Conservation (phyloP, 345 rosid genomes). For the Jatropha curcas region DNA sequence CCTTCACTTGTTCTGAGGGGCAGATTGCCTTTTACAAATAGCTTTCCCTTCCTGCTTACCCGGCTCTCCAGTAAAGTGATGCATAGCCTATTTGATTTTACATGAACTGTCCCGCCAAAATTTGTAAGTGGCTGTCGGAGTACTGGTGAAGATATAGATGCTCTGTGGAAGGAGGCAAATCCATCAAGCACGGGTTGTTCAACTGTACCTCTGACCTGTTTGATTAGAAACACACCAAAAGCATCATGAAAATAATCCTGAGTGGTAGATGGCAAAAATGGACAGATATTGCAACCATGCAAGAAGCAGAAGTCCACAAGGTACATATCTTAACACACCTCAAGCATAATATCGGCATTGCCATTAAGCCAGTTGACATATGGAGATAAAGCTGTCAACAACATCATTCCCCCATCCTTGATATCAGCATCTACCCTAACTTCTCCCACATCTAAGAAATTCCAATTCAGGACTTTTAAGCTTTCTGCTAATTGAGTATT, state of each 20-base stretch:
- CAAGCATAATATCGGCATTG: constrained; percentile 87
- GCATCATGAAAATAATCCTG: background rate
- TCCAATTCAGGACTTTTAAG: constrained; percentile 89
- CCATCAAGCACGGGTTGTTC: constrained; percentile 91
- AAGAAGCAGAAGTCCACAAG: background rate
- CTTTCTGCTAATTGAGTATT: constrained; percentile 82
- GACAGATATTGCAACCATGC: too few relatives aligned
- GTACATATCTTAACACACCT: constrained; percentile 44
- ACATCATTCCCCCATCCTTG: constrained; percentile 98
- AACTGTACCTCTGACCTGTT: constrained; percentile 92
- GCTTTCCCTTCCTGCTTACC: constrained; percentile 89
- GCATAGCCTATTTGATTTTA: constrained; percentile 85
- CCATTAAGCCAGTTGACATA: constrained; percentile 92
- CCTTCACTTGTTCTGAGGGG: constrained; percentile 86
- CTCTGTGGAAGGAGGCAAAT: constrained; percentile 88
- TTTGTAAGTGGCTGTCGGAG: constrained; percentile 89
- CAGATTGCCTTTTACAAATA: constrained; percentile 77
- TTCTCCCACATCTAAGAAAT: constrained; percentile 89
- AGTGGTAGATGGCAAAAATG: too few relatives aligned
- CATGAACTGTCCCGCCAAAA: constrained; percentile 80
- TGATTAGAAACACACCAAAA: constrained; percentile 24
- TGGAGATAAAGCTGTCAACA: constrained; percentile 91
- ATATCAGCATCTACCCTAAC: constrained; percentile 92
- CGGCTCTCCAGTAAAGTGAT: constrained; percentile 79
- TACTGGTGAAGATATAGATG: constrained; percentile 85